phyloP scores from a whole-genome alignment of 441 rosid genomes.

The Hura crepitans region DNA sequence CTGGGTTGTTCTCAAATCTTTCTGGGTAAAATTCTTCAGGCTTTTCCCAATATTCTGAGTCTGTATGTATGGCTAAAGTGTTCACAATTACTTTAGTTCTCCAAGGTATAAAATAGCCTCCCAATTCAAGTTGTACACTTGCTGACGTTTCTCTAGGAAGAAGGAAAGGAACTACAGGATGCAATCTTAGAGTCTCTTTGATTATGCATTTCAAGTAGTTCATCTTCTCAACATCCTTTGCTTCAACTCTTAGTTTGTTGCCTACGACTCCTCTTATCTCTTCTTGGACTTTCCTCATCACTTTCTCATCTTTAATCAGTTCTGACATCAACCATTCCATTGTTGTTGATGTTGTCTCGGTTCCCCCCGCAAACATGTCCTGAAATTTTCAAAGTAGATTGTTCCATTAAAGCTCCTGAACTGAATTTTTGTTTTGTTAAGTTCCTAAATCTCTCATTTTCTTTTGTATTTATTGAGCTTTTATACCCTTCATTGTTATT shows the following conservation, averaged over 20 bases:
- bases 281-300: constrained; percentile 26
- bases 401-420: too few species aligned
- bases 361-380: constrained; percentile 37
- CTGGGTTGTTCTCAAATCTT: constrained; percentile 21
- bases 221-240: constrained; percentile 24
- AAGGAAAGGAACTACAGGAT: constrained; percentile 22
- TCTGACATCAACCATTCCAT: constrained; percentile 38
- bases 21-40: constrained; percentile 28
- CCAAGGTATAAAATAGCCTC: constrained; percentile 27
- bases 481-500: too few species aligned
- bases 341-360: constrained; percentile 28
- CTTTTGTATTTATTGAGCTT: too few species aligned
- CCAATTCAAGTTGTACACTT: not conserved
- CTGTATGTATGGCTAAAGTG: constrained; percentile 32
- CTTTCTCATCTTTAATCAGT: constrained; percentile 18
- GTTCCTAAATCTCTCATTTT: too few species aligned
- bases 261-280: constrained; percentile 33
- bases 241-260: constrained; percentile 20
- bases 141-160: constrained; percentile 21
- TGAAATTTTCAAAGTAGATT: constrained; percentile 9
- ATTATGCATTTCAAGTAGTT: constrained; percentile 27
- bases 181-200: constrained; percentile 33
- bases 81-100: constrained; percentile 21
- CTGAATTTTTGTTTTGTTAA: too few species aligned
- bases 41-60: constrained; percentile 22